Base-by-base conservation (phyloP, 2,329 filamentous ascomycete genomes). In the Albophoma yamanashiensis region DNA sequence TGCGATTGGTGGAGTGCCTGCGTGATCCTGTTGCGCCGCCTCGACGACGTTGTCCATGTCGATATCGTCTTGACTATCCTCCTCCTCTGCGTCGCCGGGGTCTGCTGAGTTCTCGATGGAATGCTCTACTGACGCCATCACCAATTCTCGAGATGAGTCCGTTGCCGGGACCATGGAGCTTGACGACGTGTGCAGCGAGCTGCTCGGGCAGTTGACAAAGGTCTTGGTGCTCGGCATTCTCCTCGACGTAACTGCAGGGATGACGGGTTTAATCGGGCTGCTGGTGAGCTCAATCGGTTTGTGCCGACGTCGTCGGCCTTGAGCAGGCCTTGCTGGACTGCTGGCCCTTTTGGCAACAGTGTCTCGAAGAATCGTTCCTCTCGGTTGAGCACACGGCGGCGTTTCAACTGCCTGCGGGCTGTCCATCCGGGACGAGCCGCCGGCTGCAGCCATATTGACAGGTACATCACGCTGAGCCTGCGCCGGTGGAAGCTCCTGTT, bases 331-430 rank as follows among this genome's bases (percentile, higher is more conserved):
- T 9, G 53, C 52, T 15, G 39, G 25, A n/a, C 39, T 25, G 17
- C 57, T 42, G 27, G 62, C 55, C 15, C 61, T 59, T 5, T 56
- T 36, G 8, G 59, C 36, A 31, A 60, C 60, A 0, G 67, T 70
- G 20, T 61, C 64, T 4, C 64, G 65, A 25, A 68, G 64, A 14
- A 66, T 55, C 11, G 56, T 40, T 45, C 66, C 66, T 34, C 65
- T 67, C 15, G 65, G 68, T 58, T 74, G 72, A 14, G 70, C 71
- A 56, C 72, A 74, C 42, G 72, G 66, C 39, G 72, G 70, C 55
- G 70, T 74, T 45, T 65, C 63, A 47, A 65, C 62, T 31, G 59
- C 43, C 25, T 58, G 59, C 34, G 58, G 27, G 14, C n/a, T 20
- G 45, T 47, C 34, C 9, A 45, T 25, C 22, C 36, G 31, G 39